These are phyloP conservation scores for Chytriomyces sp. DNA, from an alignment of 192 early-diverging fungal genomes.

Conservation along the genomic window DNA sequence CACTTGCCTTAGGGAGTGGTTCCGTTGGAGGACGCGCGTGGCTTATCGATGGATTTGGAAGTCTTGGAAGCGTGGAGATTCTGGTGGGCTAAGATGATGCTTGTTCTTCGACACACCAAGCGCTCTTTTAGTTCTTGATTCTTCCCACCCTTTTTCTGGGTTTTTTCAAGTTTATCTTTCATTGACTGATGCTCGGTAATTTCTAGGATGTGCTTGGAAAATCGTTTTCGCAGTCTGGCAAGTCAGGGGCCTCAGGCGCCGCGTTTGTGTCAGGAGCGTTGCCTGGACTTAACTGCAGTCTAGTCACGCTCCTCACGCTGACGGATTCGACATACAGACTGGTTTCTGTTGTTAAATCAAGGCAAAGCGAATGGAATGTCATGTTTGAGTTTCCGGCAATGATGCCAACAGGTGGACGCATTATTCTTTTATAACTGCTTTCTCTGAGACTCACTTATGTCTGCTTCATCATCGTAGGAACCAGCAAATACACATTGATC, in stretches of 20 bases:
- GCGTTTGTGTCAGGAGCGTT: background rate
- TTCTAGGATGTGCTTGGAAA: background rate
- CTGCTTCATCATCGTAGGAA: too few relatives aligned
- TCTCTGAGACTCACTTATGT: too few relatives aligned
- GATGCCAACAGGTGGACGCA: background rate
- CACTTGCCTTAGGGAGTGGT: conserved; percentile 10
- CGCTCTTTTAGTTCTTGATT: background rate
- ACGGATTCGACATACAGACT: background rate
- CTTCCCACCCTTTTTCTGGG: background rate
- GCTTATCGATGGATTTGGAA: conserved; percentile 18
- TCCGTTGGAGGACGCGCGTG: conserved; percentile 6
- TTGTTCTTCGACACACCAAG: background rate
- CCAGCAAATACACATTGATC: background rate
- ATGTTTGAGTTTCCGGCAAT: background rate
- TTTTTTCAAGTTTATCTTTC: background rate
- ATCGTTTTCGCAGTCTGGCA: background rate
- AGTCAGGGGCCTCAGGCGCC: background rate
- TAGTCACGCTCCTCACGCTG: background rate
- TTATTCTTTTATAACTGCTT: background rate
- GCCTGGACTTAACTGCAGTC: background rate
- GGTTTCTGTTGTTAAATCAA: background rate
- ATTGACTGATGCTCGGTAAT: background rate
- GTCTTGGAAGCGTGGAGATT: background rate
- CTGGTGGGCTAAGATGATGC: background rate
- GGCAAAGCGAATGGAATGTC: background rate